Conservation (phyloP, 352 stramenopile species). For the Peronosclerospora sorghi region DNA sequence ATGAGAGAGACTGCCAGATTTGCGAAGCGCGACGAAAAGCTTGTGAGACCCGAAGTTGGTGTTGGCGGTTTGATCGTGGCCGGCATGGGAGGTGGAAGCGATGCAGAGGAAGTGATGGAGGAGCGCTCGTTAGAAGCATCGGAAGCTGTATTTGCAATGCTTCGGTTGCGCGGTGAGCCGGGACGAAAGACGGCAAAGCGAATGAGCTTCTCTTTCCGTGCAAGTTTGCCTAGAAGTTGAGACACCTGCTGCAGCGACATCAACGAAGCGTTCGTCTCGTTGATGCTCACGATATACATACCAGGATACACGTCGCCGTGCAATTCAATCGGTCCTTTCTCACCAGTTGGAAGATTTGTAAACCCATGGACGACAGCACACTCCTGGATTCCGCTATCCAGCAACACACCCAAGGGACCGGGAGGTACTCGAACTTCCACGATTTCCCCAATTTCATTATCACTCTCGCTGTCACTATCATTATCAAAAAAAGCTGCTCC, state of each 20-base stretch:
- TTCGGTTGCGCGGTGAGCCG: conserved; percentile 32
- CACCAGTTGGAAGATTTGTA: conserved; percentile 44
- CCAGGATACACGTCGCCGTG: conserved; percentile 54
- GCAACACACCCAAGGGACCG: conserved; percentile 56
- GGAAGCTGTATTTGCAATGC: conserved; percentile 28
- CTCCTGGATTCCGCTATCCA: conserved; percentile 68
- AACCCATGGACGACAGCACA: conserved; percentile 79
- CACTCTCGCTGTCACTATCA: conserved; percentile 64
- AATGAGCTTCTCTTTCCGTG: conserved; percentile 70
- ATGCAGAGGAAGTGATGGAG: conserved; percentile 24
- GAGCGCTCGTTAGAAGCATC: conserved; percentile 33
- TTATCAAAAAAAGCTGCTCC: conserved; percentile 76
- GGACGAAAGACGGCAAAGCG: conserved; percentile 66
- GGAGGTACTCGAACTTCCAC: conserved; percentile 65
- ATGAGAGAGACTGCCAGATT: conserved; percentile 42
- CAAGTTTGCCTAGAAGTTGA: conserved; percentile 57
- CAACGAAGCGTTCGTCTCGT: conserved; percentile 72
- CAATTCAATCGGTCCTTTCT: conserved; percentile 49
- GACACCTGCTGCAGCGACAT: conserved; percentile 71
- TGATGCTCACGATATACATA: conserved; percentile 84
- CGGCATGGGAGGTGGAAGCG: conserved; percentile 26
- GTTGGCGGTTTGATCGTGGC: conserved; percentile 24
- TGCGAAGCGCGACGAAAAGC: conserved; percentile 50
- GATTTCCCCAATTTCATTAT: conserved; percentile 68
- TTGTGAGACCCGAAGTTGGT: conserved; percentile 15